These are phyloP conservation scores for Tothia fuscella DNA, from an alignment of 2,329 filamentous ascomycete species.

Conservation along the genomic window DNA sequence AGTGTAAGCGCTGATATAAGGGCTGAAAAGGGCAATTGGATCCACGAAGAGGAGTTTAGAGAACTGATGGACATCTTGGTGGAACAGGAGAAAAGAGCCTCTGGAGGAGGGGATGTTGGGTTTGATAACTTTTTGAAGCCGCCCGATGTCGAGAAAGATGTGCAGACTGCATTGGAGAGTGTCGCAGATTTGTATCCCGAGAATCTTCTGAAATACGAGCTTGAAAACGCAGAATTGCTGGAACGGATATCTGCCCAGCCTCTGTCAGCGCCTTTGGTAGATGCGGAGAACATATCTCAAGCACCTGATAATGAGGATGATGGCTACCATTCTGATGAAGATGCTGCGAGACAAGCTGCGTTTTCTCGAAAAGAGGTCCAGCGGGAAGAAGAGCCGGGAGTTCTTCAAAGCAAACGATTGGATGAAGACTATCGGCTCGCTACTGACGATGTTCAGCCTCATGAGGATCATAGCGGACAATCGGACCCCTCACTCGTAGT, in stretches of 20 bases:
- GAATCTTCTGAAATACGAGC: conserved; percentile 33
- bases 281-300: conserved; percentile 2
- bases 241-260: neutral
- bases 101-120: conserved; percentile 31
- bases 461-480: neutral
- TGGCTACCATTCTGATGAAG: conserved; percentile 31
- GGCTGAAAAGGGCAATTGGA: conserved; percentile 67
- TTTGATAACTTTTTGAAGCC: conserved; percentile 57
- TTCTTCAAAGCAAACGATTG: conserved; percentile 20
- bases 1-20: conserved; percentile 80
- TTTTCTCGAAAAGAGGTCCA: neutral
- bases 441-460: neutral
- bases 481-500: neutral
- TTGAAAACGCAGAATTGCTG: no score
- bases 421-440: neutral
- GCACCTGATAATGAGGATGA: conserved; percentile 3
- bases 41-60: conserved; percentile 78
- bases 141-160: conserved; percentile 39
- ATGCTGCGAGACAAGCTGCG: conserved; percentile 13
- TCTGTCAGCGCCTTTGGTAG: neutral
- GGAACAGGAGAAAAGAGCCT: conserved; percentile 46
- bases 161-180: conserved; percentile 73
- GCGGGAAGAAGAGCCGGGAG: conserved; percentile 11
- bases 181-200: conserved; percentile 76
- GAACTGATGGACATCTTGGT: conserved; percentile 53